Conservation (phyloP, 106 monocot species). For the Dactylorhiza incarnata region DNA sequence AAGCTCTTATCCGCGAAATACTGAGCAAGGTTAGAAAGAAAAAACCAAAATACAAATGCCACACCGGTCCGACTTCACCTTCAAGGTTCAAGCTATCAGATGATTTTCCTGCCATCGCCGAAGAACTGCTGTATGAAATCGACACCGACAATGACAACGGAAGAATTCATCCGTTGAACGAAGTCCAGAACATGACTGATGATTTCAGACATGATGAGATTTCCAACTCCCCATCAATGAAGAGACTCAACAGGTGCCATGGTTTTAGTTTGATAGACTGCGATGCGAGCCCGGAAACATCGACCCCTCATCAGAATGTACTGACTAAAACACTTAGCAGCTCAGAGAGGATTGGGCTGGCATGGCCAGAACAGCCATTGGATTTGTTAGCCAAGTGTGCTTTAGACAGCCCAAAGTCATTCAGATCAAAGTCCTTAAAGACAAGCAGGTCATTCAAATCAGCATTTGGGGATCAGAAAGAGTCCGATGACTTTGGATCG, state of each 20-base stretch:
- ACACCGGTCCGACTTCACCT: slow-evolving; percentile 78
- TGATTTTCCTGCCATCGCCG: slow-evolving; percentile 12
- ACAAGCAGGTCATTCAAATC: slow-evolving; percentile 31
- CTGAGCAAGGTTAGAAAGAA: slow-evolving; percentile 35
- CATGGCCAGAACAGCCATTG: slow-evolving; percentile 86
- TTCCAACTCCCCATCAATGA: slow-evolving; percentile 5
- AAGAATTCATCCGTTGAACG: slow-evolving; percentile 21
- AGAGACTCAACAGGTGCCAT: slow-evolving; percentile 30
- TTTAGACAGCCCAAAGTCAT: slow-evolving; percentile 16
- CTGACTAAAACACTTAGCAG: slow-evolving; percentile 48
- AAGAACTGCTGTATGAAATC: slow-evolving; percentile 31
- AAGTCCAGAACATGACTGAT: neutral
- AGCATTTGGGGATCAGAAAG: slow-evolving; percentile 1
- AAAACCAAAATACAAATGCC: slow-evolving; percentile 55
- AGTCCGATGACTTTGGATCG: slow-evolving; percentile 2
- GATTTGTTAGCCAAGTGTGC: slow-evolving; percentile 30
- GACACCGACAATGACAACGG: slow-evolving; percentile 51
- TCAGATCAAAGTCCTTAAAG: slow-evolving; percentile 48
- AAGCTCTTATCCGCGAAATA: slow-evolving; percentile 63
- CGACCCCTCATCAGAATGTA: slow-evolving; percentile 19
- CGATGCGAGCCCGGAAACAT: slow-evolving; percentile 10
- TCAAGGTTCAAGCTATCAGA: slow-evolving; percentile 68
- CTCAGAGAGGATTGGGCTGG: slow-evolving; percentile 68
- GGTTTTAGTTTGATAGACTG: slow-evolving; percentile 26
- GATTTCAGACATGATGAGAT: neutral